Percentiles rank a stretch among this genome's conserved stretches.
Evolutionary conservation across 495 filamentous ascomycete genomes (phyloP).

Genomic region (Terfezia boudieri): DNA sequence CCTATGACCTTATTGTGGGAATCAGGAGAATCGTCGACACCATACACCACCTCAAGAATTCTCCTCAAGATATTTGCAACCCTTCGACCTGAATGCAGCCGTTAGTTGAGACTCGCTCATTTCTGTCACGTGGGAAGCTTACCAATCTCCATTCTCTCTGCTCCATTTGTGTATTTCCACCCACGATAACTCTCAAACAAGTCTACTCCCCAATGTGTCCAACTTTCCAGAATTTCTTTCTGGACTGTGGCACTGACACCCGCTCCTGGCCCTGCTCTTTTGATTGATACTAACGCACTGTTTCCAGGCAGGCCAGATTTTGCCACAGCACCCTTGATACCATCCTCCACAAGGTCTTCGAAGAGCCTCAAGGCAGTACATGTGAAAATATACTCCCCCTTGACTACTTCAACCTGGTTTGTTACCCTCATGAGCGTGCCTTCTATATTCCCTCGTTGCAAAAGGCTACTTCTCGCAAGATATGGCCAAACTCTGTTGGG

Average conservation of each 20-base stretch:
- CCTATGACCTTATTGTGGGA: conserved; percentile 36
- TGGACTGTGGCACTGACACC: conserved; percentile 59
- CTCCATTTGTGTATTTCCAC: conserved; percentile 54
- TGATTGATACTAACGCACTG: conserved; percentile 24
- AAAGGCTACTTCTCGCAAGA: conserved; percentile 51
- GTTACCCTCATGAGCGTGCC: conserved; percentile 53
- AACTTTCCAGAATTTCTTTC: conserved; percentile 44
- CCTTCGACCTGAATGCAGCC: conserved; percentile 21
- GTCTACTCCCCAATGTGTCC: conserved; percentile 50
- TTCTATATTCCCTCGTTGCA: conserved; percentile 47
- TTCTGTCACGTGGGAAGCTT: background rate
- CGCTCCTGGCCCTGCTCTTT: conserved; percentile 33
- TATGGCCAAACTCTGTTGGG: conserved; percentile 78
- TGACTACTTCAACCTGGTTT: conserved; percentile 48
- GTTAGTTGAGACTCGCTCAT: background rate
- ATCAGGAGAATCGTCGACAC: conserved; percentile 37
- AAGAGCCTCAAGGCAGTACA: conserved; percentile 48
- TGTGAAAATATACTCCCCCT: conserved; percentile 56
- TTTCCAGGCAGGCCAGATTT: conserved; percentile 6
- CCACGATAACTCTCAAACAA: conserved; percentile 57
- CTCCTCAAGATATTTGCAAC: conserved; percentile 47
- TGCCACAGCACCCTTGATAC: conserved; percentile 22
- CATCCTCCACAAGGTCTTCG: conserved; percentile 52
- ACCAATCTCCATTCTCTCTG: conserved; percentile 41
- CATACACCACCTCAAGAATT: conserved; percentile 47